Conservation (phyloP, 2,329 filamentous ascomycete species). For the Hirsutella minnesotensis region DNA sequence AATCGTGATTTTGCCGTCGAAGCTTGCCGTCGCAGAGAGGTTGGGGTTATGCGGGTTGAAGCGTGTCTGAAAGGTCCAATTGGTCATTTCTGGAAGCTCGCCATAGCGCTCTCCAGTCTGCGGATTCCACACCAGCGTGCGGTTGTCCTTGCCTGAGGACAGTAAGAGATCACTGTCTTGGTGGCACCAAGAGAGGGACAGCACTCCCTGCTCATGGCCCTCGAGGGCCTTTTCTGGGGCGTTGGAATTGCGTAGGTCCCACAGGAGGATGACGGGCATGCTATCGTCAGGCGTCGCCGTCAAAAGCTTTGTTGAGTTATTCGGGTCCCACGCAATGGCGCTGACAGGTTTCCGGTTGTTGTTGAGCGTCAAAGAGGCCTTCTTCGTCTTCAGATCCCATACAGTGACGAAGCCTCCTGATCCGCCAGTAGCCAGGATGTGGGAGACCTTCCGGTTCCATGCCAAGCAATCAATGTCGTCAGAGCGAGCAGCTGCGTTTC, state of each 20-base stretch:
- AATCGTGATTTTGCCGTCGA: conserved; percentile 90
- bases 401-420: conserved; percentile 92
- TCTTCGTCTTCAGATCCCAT: conserved; percentile 97
- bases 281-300: conserved; percentile 87
- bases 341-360: conserved; percentile 91
- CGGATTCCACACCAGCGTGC: conserved; percentile 92
- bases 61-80: conserved; percentile 93
- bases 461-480: conserved; percentile 95
- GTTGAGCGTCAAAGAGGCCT: conserved; percentile 90
- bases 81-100: conserved; percentile 95
- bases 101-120: conserved; percentile 79
- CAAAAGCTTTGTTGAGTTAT: conserved; percentile 85
- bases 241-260: conserved; percentile 94
- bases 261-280: conserved; percentile 77
- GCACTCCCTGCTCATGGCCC: conserved; percentile 87
- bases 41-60: conserved; percentile 92
- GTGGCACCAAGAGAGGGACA: conserved; percentile 90
- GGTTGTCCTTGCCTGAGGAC: conserved; percentile 93
- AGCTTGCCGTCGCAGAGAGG: conserved; percentile 87
- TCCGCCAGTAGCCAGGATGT: conserved; percentile 91
- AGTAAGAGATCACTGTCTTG: conserved; percentile 83
- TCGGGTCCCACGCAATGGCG: conserved; percentile 93
- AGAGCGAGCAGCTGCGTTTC: conserved; percentile 75
- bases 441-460: conserved; percentile 96
- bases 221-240: conserved; percentile 79